Conservation (phyloP, 139 green algal species). For the Pleodorina starrii region DNA sequence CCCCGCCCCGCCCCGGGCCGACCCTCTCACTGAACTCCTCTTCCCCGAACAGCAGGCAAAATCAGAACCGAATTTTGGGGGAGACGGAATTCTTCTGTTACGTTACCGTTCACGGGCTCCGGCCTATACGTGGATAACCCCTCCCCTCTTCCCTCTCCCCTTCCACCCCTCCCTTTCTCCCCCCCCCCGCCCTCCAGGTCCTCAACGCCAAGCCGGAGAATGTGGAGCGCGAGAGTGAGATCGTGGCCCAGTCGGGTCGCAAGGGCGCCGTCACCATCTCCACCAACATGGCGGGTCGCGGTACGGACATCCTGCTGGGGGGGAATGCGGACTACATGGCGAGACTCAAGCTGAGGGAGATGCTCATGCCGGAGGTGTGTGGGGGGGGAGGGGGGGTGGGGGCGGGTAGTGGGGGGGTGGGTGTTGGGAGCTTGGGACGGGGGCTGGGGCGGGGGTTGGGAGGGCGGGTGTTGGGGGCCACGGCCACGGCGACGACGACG, state of each 20-base stretch:
- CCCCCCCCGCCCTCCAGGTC: conserved; percentile 70
- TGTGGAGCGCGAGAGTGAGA: conserved; percentile 97
- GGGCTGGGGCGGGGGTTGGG: too few relatives aligned
- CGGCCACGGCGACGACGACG: too few relatives aligned
- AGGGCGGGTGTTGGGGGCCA: too few relatives aligned
- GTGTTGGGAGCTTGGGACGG: neutral
- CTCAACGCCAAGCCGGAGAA: conserved; percentile 99
- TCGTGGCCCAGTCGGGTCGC: conserved; percentile 93
- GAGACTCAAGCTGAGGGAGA: conserved; percentile 93
- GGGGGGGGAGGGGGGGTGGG: neutral
- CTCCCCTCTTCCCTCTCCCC: neutral
- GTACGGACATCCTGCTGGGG: conserved; percentile 98
- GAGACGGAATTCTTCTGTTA: too few relatives aligned
- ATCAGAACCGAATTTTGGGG: too few relatives aligned
- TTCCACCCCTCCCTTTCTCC: neutral
- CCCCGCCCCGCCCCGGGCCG: too few relatives aligned
- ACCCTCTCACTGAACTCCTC: too few relatives aligned
- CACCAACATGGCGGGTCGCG: conserved; percentile 99
- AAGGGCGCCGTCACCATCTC: conserved; percentile 93
- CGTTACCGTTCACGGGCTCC: too few relatives aligned
- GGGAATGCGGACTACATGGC: conserved; percentile 80
- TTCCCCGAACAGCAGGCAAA: too few relatives aligned
- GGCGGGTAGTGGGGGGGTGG: neutral
- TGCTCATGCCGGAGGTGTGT: conserved; percentile 88
- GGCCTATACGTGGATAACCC: too few relatives aligned